Base-by-base conservation (phyloP, 2,329 filamentous ascomycete genomes). In the Capronia americana region DNA sequence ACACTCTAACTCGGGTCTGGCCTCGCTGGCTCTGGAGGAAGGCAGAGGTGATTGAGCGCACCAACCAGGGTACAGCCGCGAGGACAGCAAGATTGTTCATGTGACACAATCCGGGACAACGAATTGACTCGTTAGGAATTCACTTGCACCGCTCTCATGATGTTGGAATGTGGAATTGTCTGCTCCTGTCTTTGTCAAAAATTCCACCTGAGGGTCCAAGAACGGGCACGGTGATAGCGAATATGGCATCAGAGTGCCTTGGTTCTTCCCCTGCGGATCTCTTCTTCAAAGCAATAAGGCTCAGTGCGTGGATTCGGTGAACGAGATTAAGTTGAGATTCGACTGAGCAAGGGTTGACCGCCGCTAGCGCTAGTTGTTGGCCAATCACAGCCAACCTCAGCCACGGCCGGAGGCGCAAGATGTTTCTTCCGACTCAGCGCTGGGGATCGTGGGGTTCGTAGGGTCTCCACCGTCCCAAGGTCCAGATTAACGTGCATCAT, bases 241-340 rank as follows among this genome's bases (percentile, higher is more conserved):
- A n/a, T 0, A 14, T 14, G 48, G 48, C 20, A 2, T 51, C 23
- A 7, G 4, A n/a, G 38, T 26, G 24, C 12, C 48, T 26, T 51
- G 48, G 20, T 26, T n/a, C 14, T n/a, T n/a, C 23, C 23, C 20
- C 8, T 51, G 11, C 14, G 4, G 10, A 28, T 10, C 10, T 51
- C 24, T 24, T 50, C 20, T 26, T 6, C 14, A 48, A 6, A 34
- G 57, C 4, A 48, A 32, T 50, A 34, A 59, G 44, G 44, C 41
- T 30, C 23, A 50, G 50, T 60, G 20, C 23, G n/a, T 61, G 30
- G 34, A 61, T 61, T 61, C 48, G 46, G 46, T 61, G 58, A 61
- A 61, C 28, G 57, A 60, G 26, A 38, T 38, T 24, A 34, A 44
- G 7, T 12, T 23, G 34, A 46, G 20, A 20, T 59, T 28, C 38